Evolutionary conservation across 1,139 yeast genomes (phyloP).

Genomic region (Diutina siamensis): DNA sequence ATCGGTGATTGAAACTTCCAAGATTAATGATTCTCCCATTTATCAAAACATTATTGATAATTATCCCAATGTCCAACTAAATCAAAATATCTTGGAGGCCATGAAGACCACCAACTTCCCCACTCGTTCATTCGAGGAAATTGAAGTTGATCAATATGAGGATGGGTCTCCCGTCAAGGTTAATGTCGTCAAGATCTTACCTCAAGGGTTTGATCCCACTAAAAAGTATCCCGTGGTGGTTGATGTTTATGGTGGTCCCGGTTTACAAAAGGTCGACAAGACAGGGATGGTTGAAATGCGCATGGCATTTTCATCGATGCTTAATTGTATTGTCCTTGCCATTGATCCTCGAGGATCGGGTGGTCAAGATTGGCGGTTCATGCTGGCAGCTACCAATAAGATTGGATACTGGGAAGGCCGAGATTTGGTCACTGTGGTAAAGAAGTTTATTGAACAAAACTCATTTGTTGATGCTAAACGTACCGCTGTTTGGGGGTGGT

Average conservation of each 20-base stretch:
- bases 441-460: slow-evolving; percentile 43
- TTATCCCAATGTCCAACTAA: neutral
- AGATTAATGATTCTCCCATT: too few species aligned
- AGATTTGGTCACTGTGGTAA: slow-evolving; percentile 61
- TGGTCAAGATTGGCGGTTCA: slow-evolving; percentile 60
- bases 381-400: slow-evolving; percentile 52
- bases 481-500: slow-evolving; percentile 97
- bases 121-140: slow-evolving; percentile 34
- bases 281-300: slow-evolving; percentile 51
- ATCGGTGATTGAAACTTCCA: too few species aligned
- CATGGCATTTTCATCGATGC: slow-evolving; percentile 52
- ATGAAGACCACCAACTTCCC: slow-evolving; percentile 41
- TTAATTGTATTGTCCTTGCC: slow-evolving; percentile 65
- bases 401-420: slow-evolving; percentile 85
- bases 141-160: slow-evolving; percentile 30
- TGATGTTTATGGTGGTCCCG: slow-evolving; percentile 91
- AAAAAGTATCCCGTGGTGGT: slow-evolving; percentile 71
- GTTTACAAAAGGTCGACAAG: slow-evolving; percentile 61
- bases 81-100: neutral
- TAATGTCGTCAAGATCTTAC: slow-evolving; percentile 65
- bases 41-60: neutral
- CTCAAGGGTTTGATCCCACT: slow-evolving; percentile 49
- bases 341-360: slow-evolving; percentile 97
- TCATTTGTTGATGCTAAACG: slow-evolving; percentile 44
- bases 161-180: slow-evolving; percentile 32